phyloP scores from a whole-genome alignment of 257 asterid species.

The Paulownia fortunei region DNA sequence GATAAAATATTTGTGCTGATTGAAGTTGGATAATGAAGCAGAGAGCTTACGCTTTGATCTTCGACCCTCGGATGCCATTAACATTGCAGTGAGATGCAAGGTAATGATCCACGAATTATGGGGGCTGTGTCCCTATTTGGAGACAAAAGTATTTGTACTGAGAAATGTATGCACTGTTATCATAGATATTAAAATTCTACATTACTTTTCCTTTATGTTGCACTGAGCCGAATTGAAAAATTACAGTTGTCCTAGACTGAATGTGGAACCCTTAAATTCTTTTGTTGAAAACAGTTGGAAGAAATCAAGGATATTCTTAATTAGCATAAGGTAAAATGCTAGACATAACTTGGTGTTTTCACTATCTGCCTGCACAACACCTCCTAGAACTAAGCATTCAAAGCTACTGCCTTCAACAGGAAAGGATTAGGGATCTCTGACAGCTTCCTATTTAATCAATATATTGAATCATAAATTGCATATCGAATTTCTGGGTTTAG shows the following conservation, averaged over 20 bases:
- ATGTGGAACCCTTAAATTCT: background rate
- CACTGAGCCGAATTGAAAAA: background rate
- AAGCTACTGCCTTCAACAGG: background rate
- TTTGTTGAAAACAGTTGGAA: background rate
- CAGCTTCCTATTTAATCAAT: too few relatives aligned
- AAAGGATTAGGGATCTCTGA: too few relatives aligned
- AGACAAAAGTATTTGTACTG: background rate
- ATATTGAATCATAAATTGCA: too few relatives aligned
- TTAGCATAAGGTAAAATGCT: background rate
- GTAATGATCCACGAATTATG: conserved; percentile 39
- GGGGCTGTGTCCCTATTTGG: background rate
- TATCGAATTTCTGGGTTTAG: too few relatives aligned
- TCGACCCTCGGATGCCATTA: conserved; percentile 98
- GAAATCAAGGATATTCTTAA: background rate
- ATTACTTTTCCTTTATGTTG: background rate
- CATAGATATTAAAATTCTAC: background rate
- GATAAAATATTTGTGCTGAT: conserved; percentile 32
- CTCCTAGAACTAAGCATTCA: background rate
- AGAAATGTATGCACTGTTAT: background rate
- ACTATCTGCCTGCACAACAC: background rate
- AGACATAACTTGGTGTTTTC: too few relatives aligned
- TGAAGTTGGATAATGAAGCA: conserved; percentile 73
- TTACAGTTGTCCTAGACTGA: background rate
- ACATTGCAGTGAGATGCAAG: conserved; percentile 98
- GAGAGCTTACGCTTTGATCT: conserved; percentile 81